A percentile compares a stretch with the other conserved stretches of the same genome.
These are phyloP conservation scores for Multifurca ochricompacta DNA, from an alignment of 768 basidiomycete genomes.

Conservation along the genomic window DNA sequence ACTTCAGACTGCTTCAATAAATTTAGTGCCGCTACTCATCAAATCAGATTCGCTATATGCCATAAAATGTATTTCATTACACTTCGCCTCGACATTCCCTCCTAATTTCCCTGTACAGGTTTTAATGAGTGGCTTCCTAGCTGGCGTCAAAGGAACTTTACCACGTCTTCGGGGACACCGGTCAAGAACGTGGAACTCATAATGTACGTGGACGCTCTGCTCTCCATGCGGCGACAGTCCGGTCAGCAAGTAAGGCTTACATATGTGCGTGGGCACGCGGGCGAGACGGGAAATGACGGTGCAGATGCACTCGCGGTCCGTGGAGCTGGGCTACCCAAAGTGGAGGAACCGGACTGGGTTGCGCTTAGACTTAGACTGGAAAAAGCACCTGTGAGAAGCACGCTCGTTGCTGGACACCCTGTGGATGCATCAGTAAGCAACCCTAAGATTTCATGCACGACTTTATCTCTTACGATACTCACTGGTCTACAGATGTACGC, in stretches of 20 bases:
- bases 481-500: constrained; percentile 3
- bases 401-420: background rate
- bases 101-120: constrained; percentile 38
- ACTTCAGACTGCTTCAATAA: constrained; percentile 61
- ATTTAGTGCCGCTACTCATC: constrained; percentile 54
- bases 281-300: constrained; percentile 76
- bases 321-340: constrained; percentile 37
- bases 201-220: constrained; percentile 55
- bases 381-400: background rate
- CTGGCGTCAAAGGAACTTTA: constrained; percentile 57
- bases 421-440: constrained; percentile 1
- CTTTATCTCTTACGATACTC: background rate
- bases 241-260: constrained; percentile 54
- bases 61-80: constrained; percentile 52
- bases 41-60: constrained; percentile 84
- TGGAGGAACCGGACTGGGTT: constrained; percentile 56
- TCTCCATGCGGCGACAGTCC: constrained; percentile 41
- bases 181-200: constrained; percentile 74
- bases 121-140: constrained; percentile 56
- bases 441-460: background rate
- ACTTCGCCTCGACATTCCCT: background rate
- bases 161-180: constrained; percentile 37
- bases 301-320: constrained; percentile 68
- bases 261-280: constrained; percentile 75
- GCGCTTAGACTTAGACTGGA: constrained; percentile 10